Conservation (phyloP, 306 rosid genomes). For the Prunus davidiana region DNA sequence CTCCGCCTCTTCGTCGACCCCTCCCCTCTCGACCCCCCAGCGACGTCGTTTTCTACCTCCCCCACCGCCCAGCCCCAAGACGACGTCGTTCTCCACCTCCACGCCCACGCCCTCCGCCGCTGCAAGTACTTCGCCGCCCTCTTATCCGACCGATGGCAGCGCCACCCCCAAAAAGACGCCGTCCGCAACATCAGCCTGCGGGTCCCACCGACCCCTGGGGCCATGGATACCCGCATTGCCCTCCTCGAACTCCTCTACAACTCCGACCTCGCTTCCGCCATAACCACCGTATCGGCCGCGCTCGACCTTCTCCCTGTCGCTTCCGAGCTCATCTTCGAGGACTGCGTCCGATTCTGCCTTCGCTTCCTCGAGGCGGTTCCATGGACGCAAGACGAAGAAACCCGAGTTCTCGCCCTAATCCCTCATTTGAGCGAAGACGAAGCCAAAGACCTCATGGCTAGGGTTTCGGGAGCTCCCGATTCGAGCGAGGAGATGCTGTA, state of each 20-base stretch:
- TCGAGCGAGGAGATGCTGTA: conserved; percentile 71
- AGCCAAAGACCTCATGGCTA: conserved; percentile 65
- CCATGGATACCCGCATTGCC: conserved; percentile 49
- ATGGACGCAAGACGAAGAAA: conserved; percentile 88
- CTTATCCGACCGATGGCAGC: conserved; percentile 81
- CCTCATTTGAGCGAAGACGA: conserved; percentile 74
- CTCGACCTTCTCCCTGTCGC: conserved; percentile 85
- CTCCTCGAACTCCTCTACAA: conserved; percentile 68
- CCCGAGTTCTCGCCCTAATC: conserved; percentile 50
- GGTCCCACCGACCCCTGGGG: conserved; percentile 36
- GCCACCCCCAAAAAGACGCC: background rate
- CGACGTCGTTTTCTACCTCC: conserved; percentile 40
- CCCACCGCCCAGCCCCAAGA: conserved; percentile 28
- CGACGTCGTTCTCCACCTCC: conserved; percentile 64
- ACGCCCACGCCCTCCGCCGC: conserved; percentile 64
- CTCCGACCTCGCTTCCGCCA: conserved; percentile 43
- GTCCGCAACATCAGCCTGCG: conserved; percentile 32
- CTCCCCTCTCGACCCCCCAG: conserved; percentile 34
- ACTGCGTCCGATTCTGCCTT: conserved; percentile 66
- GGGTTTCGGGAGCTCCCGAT: conserved; percentile 52
- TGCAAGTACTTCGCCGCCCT: conserved; percentile 76
- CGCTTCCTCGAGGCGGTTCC: conserved; percentile 84
- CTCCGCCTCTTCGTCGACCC: conserved; percentile 62
- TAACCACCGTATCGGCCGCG: conserved; percentile 49
- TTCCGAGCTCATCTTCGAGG: conserved; percentile 79